Conservation (phyloP, 805 yeast species). For the Wickerhamomyces hampshirensis region DNA sequence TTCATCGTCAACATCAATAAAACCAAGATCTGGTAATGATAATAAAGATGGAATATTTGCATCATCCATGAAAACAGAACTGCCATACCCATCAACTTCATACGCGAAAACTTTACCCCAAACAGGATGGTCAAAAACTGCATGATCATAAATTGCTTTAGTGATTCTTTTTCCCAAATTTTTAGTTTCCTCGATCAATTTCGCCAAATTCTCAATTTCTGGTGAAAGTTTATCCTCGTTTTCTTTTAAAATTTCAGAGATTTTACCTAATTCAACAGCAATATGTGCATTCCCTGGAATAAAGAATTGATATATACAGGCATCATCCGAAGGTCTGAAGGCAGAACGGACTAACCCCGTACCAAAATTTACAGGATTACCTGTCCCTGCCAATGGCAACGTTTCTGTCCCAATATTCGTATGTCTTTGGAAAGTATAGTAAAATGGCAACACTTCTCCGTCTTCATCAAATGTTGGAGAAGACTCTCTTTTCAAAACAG, state of each 20-base stretch:
- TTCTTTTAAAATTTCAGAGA: conserved; percentile 26
- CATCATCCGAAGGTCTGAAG: conserved; percentile 86
- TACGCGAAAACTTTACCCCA: conserved; percentile 81
- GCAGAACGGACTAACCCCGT: conserved; percentile 78
- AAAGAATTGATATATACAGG: conserved; percentile 72
- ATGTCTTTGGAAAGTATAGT: conserved; percentile 66
- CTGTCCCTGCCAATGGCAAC: conserved; percentile 69
- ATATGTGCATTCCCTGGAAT: conserved; percentile 84
- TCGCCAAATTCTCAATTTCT: conserved; percentile 26
- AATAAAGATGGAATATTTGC: conserved; percentile 84
- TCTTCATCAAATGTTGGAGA: conserved; percentile 50
- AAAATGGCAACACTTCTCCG: conserved; percentile 38
- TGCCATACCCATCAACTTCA: conserved; percentile 86
- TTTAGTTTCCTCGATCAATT: conserved; percentile 27
- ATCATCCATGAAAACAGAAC: conserved; percentile 76
- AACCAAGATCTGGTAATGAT: conserved; percentile 78
- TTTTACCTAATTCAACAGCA: conserved; percentile 52
- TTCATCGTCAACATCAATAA: conserved; percentile 42
- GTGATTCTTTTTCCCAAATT: conserved; percentile 39
- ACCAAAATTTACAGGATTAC: conserved; percentile 72
- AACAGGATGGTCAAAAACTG: conserved; percentile 58
- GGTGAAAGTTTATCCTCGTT: conserved; percentile 9
- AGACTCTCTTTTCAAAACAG: conserved; percentile 55
- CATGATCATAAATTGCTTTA: conserved; percentile 57
- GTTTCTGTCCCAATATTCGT: conserved; percentile 82